Evolutionary conservation across 164 flowering plant species (phyloP).

Genomic region (Pachysandra terminalis): DNA sequence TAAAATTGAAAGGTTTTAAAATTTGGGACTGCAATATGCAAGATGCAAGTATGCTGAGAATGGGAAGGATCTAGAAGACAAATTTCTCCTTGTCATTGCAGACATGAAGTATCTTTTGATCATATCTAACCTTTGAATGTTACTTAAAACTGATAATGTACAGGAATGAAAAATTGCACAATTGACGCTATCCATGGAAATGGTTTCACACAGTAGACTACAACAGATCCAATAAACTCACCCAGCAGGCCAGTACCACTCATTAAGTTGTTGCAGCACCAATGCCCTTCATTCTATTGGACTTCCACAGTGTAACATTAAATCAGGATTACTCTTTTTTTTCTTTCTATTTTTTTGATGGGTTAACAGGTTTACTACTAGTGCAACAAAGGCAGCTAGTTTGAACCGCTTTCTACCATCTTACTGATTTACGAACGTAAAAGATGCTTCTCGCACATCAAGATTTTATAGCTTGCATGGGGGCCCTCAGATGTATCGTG

Average conservation of each 20-base stretch:
- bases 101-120: neutral
- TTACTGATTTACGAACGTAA: constrained; percentile 6
- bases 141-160: neutral
- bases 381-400: neutral
- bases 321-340: neutral
- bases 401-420: neutral
- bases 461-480: constrained; percentile 54
- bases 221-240: neutral
- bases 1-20: too few species aligned
- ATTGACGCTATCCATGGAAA: neutral
- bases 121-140: neutral
- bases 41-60: too few species aligned
- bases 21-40: too few species aligned
- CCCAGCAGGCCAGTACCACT: neutral
- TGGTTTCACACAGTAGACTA: neutral
- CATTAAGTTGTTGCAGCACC: neutral
- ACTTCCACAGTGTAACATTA: neutral
- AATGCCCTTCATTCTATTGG: neutral
- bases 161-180: neutral
- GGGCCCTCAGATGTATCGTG: constrained; percentile 69
- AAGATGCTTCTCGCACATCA: constrained; percentile 50
- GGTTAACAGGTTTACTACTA: too few species aligned
- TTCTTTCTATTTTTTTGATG: too few species aligned
- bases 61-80: too few species aligned
- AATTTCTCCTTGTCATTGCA: neutral